These are phyloP conservation scores for Colletotrichum melonis DNA, from an alignment of 2,329 filamentous ascomycete genomes.

Conservation along the genomic window DNA sequence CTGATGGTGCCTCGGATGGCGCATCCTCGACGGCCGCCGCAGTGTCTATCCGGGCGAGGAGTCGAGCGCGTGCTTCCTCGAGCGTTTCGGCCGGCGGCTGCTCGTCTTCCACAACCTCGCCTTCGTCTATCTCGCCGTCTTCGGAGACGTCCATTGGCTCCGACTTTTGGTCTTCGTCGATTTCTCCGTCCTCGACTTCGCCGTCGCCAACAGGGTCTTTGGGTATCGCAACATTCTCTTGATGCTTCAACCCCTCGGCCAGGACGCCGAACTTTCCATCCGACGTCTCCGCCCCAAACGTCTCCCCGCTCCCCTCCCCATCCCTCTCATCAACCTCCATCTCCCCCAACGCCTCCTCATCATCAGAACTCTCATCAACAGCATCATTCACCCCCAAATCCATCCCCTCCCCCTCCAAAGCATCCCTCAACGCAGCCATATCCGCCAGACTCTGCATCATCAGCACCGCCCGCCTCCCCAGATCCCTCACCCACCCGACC, in stretches of 20 bases:
- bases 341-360: conserved; percentile 50
- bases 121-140: conserved; percentile 48
- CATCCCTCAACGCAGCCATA: conserved; percentile 59
- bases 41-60: conserved; percentile 58
- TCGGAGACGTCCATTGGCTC: conserved; percentile 58
- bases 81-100: conserved; percentile 46
- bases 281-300: conserved; percentile 4
- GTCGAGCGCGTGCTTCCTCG: conserved; percentile 59
- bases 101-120: conserved; percentile 48
- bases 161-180: conserved; percentile 37
- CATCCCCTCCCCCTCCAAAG: conserved; percentile 51
- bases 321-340: conserved; percentile 45
- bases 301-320: conserved; percentile 33
- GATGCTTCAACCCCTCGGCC: conserved; percentile 27
- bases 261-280: not conserved
- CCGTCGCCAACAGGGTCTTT: conserved; percentile 39
- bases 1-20: conserved; percentile 37
- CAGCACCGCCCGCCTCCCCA: conserved; percentile 81
- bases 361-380: conserved; percentile 56
- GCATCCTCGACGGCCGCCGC: conserved; percentile 39
- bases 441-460: conserved; percentile 66
- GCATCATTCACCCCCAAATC: conserved; percentile 56
- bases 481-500: conserved; percentile 79
- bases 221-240: conserved; percentile 30
- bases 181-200: conserved; percentile 27